Evolutionary conservation across 2,329 filamentous ascomycete species (phyloP).

Genomic region (Hymenoscyphus fraxineus): DNA sequence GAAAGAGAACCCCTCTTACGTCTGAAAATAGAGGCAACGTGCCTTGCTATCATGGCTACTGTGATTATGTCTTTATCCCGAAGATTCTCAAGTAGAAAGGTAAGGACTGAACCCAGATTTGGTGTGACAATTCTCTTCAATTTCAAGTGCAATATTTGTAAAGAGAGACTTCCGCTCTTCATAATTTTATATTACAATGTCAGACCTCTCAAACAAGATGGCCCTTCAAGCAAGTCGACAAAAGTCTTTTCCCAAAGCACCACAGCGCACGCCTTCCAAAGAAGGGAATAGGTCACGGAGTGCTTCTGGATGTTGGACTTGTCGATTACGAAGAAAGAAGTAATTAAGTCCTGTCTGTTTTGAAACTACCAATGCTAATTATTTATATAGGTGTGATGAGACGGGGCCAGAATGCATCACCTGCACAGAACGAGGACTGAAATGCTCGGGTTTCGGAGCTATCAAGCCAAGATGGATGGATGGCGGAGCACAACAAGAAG

Average conservation of each 20-base stretch:
- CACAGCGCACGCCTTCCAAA: constrained; percentile 5
- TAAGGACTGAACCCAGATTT: constrained; percentile 1
- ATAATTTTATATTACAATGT: constrained; percentile 3
- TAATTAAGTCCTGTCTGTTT: not conserved
- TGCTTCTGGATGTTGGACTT: constrained; percentile 14
- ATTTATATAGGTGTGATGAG: constrained; percentile 10
- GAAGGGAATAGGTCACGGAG: constrained; percentile 9
- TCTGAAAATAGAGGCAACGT: constrained; percentile 13
- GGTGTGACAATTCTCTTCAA: constrained; percentile 3
- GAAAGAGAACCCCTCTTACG: constrained; percentile 4
- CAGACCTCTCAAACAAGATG: constrained; percentile 6
- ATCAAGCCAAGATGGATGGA: constrained; percentile 15
- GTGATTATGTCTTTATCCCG: not conserved
- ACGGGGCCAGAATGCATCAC: constrained; percentile 11
- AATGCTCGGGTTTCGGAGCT: constrained; percentile 11
- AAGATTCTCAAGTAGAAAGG: constrained; percentile 10
- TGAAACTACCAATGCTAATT: not conserved
- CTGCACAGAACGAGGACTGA: constrained; percentile 10
- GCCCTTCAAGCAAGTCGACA: constrained; percentile 2
- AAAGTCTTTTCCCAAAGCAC: not conserved
- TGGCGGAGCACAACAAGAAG: constrained; percentile 14
- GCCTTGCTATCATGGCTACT: constrained; percentile 1
- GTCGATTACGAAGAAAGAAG: constrained; percentile 14
- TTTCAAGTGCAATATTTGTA: not conserved
- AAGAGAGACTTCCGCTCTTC: not conserved